Evolutionary conservation across 305 asterid genomes (phyloP).

Genomic region (Rubia balearica): DNA sequence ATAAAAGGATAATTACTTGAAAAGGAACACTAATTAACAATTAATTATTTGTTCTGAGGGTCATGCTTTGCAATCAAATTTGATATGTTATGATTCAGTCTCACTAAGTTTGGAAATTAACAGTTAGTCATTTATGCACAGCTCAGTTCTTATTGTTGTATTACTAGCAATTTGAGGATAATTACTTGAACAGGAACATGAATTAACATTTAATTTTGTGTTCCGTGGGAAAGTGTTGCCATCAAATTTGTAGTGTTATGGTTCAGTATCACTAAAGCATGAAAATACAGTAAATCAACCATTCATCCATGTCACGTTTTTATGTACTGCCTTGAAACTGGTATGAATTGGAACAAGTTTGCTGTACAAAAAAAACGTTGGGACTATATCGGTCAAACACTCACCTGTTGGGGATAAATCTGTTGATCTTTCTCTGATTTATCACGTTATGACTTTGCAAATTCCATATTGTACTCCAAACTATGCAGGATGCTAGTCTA

Average conservation of each 20-base stretch:
- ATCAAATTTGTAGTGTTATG: too few relatives aligned
- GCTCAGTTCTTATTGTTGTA: too few relatives aligned
- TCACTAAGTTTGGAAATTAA: too few relatives aligned
- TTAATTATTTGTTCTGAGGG: not conserved
- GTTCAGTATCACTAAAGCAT: not conserved
- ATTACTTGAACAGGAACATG: not conserved
- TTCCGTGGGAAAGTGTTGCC: not conserved
- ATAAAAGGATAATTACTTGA: not conserved
- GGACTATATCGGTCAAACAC: not conserved
- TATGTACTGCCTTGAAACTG: not conserved
- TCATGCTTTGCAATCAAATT: not conserved
- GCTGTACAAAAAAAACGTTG: not conserved
- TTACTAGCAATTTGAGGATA: too few relatives aligned
- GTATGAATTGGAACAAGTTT: not conserved
- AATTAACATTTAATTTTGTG: not conserved
- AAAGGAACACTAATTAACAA: not conserved
- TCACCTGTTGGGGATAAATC: not conserved
- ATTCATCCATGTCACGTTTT: not conserved
- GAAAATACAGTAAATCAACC: not conserved
- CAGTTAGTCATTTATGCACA: too few relatives aligned
- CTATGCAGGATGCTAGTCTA: conserved; percentile 97
- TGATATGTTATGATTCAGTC: not conserved
- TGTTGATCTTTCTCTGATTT: conserved; percentile 4
- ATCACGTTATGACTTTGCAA: conserved; percentile 24
- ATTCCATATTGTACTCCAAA: conserved; percentile 34